These are phyloP conservation scores for Backusella sp. DNA, from an alignment of 192 early-diverging fungal species.

Conservation along the genomic window DNA sequence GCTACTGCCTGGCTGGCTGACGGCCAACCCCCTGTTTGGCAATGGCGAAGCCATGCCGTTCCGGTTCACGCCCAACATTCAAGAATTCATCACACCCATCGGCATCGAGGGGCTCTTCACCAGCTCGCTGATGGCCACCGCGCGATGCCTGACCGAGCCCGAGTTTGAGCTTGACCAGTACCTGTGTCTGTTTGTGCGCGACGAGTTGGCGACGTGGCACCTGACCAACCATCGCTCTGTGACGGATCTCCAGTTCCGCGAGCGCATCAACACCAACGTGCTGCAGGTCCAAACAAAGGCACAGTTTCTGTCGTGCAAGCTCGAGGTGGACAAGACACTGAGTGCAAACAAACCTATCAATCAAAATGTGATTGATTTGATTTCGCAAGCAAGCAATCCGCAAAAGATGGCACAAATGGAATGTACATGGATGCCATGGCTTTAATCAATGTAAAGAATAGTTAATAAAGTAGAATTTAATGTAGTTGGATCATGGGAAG, in stretches of 20 bases:
- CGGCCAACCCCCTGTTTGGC: slow-evolving; percentile 50
- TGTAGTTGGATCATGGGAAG: background rate
- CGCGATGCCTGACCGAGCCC: slow-evolving; percentile 76
- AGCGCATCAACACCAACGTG: slow-evolving; percentile 71
- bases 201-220: slow-evolving; percentile 89
- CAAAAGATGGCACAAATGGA: slow-evolving; percentile 96
- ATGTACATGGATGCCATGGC: slow-evolving; percentile 87
- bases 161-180: slow-evolving; percentile 93
- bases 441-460: too few relatives aligned
- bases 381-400: slow-evolving; percentile 88
- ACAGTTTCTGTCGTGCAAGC: slow-evolving; percentile 67
- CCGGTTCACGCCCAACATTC: slow-evolving; percentile 96
- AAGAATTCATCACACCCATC: slow-evolving; percentile 89
- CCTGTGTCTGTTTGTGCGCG: slow-evolving; percentile 88
- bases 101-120: slow-evolving; percentile 94
- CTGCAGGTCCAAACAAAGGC: slow-evolving; percentile 68
- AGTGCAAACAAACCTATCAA: slow-evolving; percentile 63
- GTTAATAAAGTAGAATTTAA: background rate
- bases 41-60: slow-evolving; percentile 92
- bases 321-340: slow-evolving; percentile 66
- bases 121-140: slow-evolving; percentile 82
- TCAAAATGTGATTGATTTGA: slow-evolving; percentile 89
- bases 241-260: slow-evolving; percentile 64
- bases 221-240: slow-evolving; percentile 57
- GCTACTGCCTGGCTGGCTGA: slow-evolving; percentile 65